Evolutionary conservation across 2,329 filamentous ascomycete genomes (phyloP).

Genomic region (Gnomoniopsis sp.): DNA sequence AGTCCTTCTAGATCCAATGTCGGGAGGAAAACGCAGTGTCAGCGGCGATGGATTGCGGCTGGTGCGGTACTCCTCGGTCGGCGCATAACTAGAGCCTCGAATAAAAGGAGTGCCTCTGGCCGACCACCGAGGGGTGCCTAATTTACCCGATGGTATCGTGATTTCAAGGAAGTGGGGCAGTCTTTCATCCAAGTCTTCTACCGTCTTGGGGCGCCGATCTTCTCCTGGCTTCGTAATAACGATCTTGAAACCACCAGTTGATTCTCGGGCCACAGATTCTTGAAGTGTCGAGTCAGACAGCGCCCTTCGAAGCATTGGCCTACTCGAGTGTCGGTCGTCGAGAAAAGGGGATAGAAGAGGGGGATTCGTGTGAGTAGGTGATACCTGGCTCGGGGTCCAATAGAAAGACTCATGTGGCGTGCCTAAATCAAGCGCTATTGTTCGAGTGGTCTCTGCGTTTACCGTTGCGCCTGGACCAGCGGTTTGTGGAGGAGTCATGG

Average conservation of each 20-base stretch:
- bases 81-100: conserved; percentile 75
- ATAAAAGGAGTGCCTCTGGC: conserved; percentile 71
- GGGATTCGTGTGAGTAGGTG: conserved; percentile 34
- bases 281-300: conserved; percentile 76
- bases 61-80: conserved; percentile 67
- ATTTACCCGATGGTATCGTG: conserved; percentile 77
- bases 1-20: conserved; percentile 30
- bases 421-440: conserved; percentile 20
- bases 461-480: conserved; percentile 50
- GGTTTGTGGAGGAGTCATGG: conserved; percentile 57
- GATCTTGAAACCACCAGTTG: conserved; percentile 70
- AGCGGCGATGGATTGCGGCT: conserved; percentile 52
- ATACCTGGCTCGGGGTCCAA: conserved; percentile 41
- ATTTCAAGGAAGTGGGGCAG: conserved; percentile 62
- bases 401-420: conserved; percentile 32
- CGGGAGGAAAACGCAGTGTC: conserved; percentile 28
- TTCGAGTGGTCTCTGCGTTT: conserved; percentile 27
- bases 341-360: conserved; percentile 31
- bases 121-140: conserved; percentile 81
- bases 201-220: conserved; percentile 58
- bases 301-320: conserved; percentile 54
- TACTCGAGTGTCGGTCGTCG: conserved; percentile 28
- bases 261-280: conserved; percentile 53
- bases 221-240: conserved; percentile 71
- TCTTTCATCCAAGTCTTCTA: conserved; percentile 49